Base-by-base conservation (phyloP, 371 early-diverging fungal genomes). In the Rhizomucor pusillus region DNA sequence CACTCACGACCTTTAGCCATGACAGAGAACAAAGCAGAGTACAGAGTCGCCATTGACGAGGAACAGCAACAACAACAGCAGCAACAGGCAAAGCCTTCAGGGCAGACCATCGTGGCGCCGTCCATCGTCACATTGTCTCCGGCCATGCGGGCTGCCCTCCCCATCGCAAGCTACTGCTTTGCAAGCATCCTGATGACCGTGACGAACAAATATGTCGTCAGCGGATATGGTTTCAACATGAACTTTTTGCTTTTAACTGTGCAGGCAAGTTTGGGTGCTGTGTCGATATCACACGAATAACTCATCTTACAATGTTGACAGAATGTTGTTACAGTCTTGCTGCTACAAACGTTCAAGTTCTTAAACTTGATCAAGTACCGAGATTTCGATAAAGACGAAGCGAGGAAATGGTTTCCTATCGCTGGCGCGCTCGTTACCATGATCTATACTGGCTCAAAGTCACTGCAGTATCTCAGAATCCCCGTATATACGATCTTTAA, bases 401-500 rank as follows among this genome's bases (percentile, higher is more conserved):
- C 88, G 47, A 77, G 75, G 40, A 82, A 82, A 52, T 95, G 99
- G 99, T 81, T 94, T 59, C 86, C 90, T 3, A 89, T 97, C 54
- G 91, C 98, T 3, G 56, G 85, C 37, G 81, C 90, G 50, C 80
- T 99, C 37, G 90, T 91, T 11, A 81, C 87, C 51, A 99, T 99
- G 99, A 92, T 99, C 54, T 98, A 97, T 73, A 94, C 98, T 2
- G 99, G 99, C 36, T 94, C 81, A 80, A 97, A 90, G 81, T 91
- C 74, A 18, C 73, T 99, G 14, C 92, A 95, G 60, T 94, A 87
- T 70, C 82, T 99, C 43, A 80, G 90, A 46, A 92, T 98, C 53
- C 93, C 99, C 7, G 73, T 99, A 25, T 99, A 97, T 67, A 99
- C 99, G 43, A 88, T 99, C 44, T 97, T 99, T 78, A 99, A 99